Percentiles rank a stretch among this genome's conserved stretches.
These are phyloP conservation scores for Coemansia sp. DNA, from an alignment of 192 early-diverging fungal species.

Conservation along the genomic window DNA sequence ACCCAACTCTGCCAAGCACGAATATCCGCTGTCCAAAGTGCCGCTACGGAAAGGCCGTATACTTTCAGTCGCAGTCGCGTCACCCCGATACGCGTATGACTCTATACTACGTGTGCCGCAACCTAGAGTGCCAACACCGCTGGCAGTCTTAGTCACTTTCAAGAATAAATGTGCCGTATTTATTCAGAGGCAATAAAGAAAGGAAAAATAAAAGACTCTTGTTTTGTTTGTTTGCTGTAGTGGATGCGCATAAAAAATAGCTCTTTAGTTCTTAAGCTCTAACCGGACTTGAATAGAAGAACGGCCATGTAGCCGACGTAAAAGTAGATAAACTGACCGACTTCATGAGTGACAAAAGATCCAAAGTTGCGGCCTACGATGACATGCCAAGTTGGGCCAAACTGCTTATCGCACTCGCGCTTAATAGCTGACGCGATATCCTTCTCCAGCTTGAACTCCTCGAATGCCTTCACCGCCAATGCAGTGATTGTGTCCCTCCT, in stretches of 20 bases:
- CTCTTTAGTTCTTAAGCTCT: constrained; percentile 13
- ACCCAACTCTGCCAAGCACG: constrained; percentile 76
- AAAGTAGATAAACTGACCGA: constrained; percentile 98
- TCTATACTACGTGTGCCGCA: constrained; percentile 77
- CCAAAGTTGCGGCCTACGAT: constrained; percentile 99
- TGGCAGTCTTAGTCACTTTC: constrained; percentile 57
- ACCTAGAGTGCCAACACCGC: constrained; percentile 66
- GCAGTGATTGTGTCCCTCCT: constrained; percentile 94
- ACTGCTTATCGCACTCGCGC: constrained; percentile 97
- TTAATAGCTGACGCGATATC: constrained; percentile 98
- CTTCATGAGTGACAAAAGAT: constrained; percentile 95
- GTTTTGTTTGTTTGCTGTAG: not conserved
- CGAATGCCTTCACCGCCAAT: constrained; percentile 81
- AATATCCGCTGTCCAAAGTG: constrained; percentile 64
- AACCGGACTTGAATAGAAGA: constrained; percentile 91
- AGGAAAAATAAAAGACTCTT: constrained; percentile 8
- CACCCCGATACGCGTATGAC: constrained; percentile 76
- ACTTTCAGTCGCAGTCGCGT: constrained; percentile 74
- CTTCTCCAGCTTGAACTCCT: constrained; percentile 95
- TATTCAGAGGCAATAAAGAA: constrained; percentile 10
- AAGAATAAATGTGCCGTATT: not conserved
- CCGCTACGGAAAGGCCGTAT: constrained; percentile 63
- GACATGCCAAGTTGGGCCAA: constrained; percentile 97
- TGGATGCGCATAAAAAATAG: not conserved
- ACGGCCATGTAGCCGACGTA: constrained; percentile 93